phyloP scores from a whole-genome alignment of 2,329 filamentous ascomycete species.

The Rhynchosporium agropyri region DNA sequence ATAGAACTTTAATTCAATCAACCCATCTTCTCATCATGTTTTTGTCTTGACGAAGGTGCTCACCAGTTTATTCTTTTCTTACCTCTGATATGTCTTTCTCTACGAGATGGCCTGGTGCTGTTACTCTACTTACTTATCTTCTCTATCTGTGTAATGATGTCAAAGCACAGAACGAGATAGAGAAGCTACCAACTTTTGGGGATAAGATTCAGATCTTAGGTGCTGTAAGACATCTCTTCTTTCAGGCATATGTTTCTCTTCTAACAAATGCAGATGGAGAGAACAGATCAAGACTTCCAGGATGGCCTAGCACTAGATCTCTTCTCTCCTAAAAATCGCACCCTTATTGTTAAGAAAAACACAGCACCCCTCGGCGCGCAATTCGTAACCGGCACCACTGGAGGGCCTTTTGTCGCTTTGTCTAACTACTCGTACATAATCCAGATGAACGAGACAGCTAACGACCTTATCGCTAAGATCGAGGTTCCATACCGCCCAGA shows the following conservation, averaged over 20 bases:
- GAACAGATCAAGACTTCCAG: slow-evolving; percentile 42
- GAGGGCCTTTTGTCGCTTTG: slow-evolving; percentile 40
- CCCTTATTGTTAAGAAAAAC: slow-evolving; percentile 41
- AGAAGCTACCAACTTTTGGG: slow-evolving; percentile 26
- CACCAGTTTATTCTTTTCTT: neutral
- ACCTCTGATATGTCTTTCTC: slow-evolving; percentile 27
- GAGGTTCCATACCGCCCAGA: slow-evolving; percentile 41
- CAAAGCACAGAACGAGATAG: slow-evolving; percentile 26
- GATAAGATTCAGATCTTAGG: slow-evolving; percentile 28
- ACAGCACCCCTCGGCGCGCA: slow-evolving; percentile 36
- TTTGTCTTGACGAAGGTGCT: neutral
- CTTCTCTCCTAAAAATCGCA: slow-evolving; percentile 42
- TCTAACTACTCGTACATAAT: slow-evolving; percentile 42
- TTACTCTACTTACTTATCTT: slow-evolving; percentile 24
- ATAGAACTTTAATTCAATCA: neutral
- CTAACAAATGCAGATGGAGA: slow-evolving; percentile 26
- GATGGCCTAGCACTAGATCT: slow-evolving; percentile 43
- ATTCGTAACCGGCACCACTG: slow-evolving; percentile 41
- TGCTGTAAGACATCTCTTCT: slow-evolving; percentile 19
- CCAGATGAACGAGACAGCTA: slow-evolving; percentile 40
- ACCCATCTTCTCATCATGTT: neutral
- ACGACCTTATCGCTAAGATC: slow-evolving; percentile 43
- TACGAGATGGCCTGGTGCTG: slow-evolving; percentile 24
- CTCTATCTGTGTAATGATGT: slow-evolving; percentile 20
- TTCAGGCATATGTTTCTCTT: neutral